Percentiles rank a stretch among this genome's conserved stretches.
These are phyloP conservation scores for Euphorbia tirucalli DNA, from an alignment of 345 rosid genomes.

Conservation along the genomic window DNA sequence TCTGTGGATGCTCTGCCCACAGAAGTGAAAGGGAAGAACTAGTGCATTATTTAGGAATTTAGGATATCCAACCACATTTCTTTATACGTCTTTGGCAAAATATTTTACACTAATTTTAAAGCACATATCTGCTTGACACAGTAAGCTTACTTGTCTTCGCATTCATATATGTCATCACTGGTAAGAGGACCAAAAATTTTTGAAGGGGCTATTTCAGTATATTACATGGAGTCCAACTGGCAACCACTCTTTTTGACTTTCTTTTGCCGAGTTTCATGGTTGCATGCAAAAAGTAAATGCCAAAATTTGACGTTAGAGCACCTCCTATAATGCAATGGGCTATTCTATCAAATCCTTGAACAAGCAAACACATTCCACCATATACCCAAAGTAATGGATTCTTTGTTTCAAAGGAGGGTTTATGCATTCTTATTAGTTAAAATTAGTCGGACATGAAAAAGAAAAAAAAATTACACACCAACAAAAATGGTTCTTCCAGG, in stretches of 20 bases:
- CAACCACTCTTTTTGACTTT: not conserved
- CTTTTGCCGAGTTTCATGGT: slow-evolving; percentile 1
- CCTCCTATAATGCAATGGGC: too few relatives aligned
- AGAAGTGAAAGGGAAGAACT: slow-evolving; percentile 24
- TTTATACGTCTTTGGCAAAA: not conserved
- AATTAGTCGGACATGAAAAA: too few relatives aligned
- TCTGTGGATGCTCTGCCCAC: too few relatives aligned
- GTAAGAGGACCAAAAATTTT: not conserved
- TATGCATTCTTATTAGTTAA: too few relatives aligned
- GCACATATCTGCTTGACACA: slow-evolving; percentile 1
- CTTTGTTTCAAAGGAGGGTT: too few relatives aligned
- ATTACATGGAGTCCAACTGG: slow-evolving; percentile 15
- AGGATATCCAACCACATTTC: slow-evolving; percentile 31
- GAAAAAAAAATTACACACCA: too few relatives aligned
- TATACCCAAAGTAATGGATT: too few relatives aligned
- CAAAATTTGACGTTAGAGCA: too few relatives aligned
- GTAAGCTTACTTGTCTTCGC: not conserved
- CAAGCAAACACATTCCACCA: not conserved
- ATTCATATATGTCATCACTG: not conserved
- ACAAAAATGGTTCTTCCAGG: too few relatives aligned
- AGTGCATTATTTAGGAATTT: slow-evolving; percentile 24
- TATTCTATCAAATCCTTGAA: too few relatives aligned
- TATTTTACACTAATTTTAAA: not conserved
- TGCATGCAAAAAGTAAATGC: too few relatives aligned
- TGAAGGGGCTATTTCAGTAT: too few relatives aligned